Evolutionary conservation across 768 basidiomycete genomes (phyloP), one percentile per base, ranked within the genome.

Genomic region (Sutorius australiensis): DNA sequence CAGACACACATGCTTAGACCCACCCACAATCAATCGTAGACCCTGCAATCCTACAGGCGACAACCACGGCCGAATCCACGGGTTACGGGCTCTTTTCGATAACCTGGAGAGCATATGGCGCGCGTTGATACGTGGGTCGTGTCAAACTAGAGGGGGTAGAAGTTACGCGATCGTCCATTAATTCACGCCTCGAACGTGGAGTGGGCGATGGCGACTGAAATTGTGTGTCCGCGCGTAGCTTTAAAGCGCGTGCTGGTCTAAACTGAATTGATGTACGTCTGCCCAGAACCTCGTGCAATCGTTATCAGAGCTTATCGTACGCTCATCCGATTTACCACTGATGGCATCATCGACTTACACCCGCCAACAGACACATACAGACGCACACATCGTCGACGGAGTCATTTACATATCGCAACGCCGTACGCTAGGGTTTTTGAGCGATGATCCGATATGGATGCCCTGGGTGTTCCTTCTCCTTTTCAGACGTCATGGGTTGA

Each of bases 291-390:
- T 60, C 58, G 48, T 53, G 61, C 4, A 51, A 27, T 19, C 32
- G 45, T 48, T 59, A 63, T 63, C 61, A 39, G 34, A 61, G 59
- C 6, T 60, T 48, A 60, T 60, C 59, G 24, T 40, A 8, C 12
- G 30, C 43, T 21, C 41, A 1, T 50, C 33, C n/a, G 21, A 33
- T 50, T 10, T 42, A 41, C 28, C 40, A 46, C 55, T 34, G 44
- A 46, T 53, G 13, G 19, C 16, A 14, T 4, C 36, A 19, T 9
- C 4, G 27, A 17, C 16, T 13, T 9, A 43, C 46, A 40, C 13
- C 5, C 3, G 27, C n/a, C 47, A 57, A 46, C n/a, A 48, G 24
- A 24, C 0, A 27, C 39, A 52, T 2, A 61, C 44, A 51, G 32
- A 24, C 11, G 40, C 16, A 54, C 37, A 47, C 45, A 49, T 17